These are phyloP conservation scores for Coprinopsis marcescibilis DNA, from an alignment of 768 basidiomycete genomes.

Conservation along the genomic window DNA sequence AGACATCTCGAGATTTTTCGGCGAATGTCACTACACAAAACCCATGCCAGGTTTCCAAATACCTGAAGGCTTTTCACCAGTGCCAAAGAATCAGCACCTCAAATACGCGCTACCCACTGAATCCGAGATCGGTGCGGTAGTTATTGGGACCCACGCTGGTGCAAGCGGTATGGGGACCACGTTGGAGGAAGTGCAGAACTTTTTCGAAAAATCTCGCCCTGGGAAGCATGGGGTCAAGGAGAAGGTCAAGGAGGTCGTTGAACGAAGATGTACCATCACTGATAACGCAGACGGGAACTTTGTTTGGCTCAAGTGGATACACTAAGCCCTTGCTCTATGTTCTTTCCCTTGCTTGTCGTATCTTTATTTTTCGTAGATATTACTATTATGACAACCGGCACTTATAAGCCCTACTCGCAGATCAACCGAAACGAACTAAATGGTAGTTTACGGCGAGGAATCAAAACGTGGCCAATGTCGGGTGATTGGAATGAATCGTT, in stretches of 20 bases:
- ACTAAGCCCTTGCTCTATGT: too few relatives aligned
- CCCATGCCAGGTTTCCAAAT: slow-evolving; percentile 41
- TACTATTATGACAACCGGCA: too few relatives aligned
- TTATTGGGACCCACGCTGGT: slow-evolving; percentile 57
- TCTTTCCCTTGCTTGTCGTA: too few relatives aligned
- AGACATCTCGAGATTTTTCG: slow-evolving; percentile 66
- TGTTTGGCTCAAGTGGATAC: slow-evolving; percentile 62
- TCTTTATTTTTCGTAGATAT: too few relatives aligned
- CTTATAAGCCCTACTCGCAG: too few relatives aligned
- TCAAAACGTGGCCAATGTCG: not conserved
- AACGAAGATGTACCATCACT: slow-evolving; percentile 57
- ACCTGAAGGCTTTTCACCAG: slow-evolving; percentile 28
- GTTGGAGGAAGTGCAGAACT: slow-evolving; percentile 55
- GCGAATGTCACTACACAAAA: slow-evolving; percentile 34
- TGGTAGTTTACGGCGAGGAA: too few relatives aligned
- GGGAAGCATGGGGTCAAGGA: slow-evolving; percentile 61
- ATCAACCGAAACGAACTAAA: too few relatives aligned
- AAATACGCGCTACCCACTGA: slow-evolving; percentile 72
- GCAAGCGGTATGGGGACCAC: slow-evolving; percentile 60
- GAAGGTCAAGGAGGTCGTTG: slow-evolving; percentile 74
- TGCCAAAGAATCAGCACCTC: slow-evolving; percentile 11
- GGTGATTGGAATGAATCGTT: slow-evolving; percentile 10
- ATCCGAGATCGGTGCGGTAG: slow-evolving; percentile 57
- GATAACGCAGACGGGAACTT: slow-evolving; percentile 55
- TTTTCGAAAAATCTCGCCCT: slow-evolving; percentile 42